Base-by-base conservation (phyloP, 1,284 basidiomycete genomes). In the Porodaedalea pini region DNA sequence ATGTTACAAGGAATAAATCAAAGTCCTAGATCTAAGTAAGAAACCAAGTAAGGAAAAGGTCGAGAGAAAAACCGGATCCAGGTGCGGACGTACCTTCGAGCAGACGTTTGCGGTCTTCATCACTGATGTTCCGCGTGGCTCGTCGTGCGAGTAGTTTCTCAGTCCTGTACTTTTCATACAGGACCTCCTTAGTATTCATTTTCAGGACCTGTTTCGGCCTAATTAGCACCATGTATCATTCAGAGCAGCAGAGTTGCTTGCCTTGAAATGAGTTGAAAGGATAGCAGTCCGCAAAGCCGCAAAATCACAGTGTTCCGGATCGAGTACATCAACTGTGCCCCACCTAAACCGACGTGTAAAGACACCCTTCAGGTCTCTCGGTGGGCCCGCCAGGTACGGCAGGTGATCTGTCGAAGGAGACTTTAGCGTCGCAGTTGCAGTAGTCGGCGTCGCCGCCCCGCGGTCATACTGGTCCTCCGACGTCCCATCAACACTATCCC, bases 141-240 rank as follows among this genome's bases (percentile, higher is more conserved):
- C 90, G 84, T 61, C 89, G 79, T 29, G 88, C 88, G 17, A 92
- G 80, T 56, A 92, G 78, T 70, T 91, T 91, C 75, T 92, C 88
- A 0, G 89, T 92, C 65, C 90, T 78, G 70, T 82, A 92, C 65
- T 82, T 86, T 73, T 92, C 90, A 68, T 92, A 92, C 68, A 92
- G 71, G 56, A 90, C 88, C 67, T 92, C 88, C 65, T 84, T 86
- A 43, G 90, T 91, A 60, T 84, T 82, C 54, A 76, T 81, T 73
- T 90, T 92, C 57, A 92, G 75, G 66, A 88, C 77, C 89, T 90
- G 67, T 45, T 58, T 47, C 61, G 57, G 57, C 60, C 52, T 37
- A 25, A 31, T 41, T n/a, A 54, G 53, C 45, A 54, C 51, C 48
- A 25, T 25, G 27, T 52, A 53, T 15, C 19, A 4, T 23, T 45